Evolutionary conservation across 345 rosid species (phyloP).

Genomic region (Eutrema heterophyllum): DNA sequence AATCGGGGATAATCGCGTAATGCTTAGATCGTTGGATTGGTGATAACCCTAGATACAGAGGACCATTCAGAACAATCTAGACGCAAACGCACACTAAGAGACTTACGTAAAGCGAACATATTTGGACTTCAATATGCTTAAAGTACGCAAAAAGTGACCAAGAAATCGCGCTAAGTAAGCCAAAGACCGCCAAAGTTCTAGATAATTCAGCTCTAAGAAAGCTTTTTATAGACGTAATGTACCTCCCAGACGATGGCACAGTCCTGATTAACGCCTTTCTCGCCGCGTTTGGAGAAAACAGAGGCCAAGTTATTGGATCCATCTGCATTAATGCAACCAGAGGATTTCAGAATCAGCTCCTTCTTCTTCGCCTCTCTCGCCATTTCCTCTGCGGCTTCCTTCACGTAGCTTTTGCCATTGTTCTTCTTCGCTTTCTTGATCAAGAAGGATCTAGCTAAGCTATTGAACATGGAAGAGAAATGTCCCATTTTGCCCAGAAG

Average conservation of each 20-base stretch:
- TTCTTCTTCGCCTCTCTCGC: slow-evolving; percentile 80
- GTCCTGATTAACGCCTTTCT: slow-evolving; percentile 88
- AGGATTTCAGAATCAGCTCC: slow-evolving; percentile 58
- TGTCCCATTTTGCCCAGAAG: slow-evolving; percentile 49
- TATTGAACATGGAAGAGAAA: slow-evolving; percentile 77
- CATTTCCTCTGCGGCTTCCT: slow-evolving; percentile 64
- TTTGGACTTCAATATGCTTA: neutral
- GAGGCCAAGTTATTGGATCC: slow-evolving; percentile 67
- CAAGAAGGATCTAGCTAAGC: slow-evolving; percentile 55
- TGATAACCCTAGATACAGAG: slow-evolving; percentile 4
- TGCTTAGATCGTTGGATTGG: neutral
- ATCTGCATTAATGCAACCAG: slow-evolving; percentile 58
- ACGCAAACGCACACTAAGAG: neutral
- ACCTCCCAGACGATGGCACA: slow-evolving; percentile 96
- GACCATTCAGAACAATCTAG: neutral
- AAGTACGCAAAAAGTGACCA: neutral
- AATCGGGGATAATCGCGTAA: neutral
- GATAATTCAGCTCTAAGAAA: neutral
- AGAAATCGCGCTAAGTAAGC: neutral
- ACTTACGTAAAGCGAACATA: neutral
- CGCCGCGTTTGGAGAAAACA: slow-evolving; percentile 74
- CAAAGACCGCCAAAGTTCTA: neutral
- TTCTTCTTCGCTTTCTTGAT: slow-evolving; percentile 44
- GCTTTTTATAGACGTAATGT: slow-evolving; percentile 8
- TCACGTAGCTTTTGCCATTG: slow-evolving; percentile 42